These are phyloP conservation scores for Conidiobolus incongruus DNA, from an alignment of 371 early-diverging fungal species.

Conservation along the genomic window DNA sequence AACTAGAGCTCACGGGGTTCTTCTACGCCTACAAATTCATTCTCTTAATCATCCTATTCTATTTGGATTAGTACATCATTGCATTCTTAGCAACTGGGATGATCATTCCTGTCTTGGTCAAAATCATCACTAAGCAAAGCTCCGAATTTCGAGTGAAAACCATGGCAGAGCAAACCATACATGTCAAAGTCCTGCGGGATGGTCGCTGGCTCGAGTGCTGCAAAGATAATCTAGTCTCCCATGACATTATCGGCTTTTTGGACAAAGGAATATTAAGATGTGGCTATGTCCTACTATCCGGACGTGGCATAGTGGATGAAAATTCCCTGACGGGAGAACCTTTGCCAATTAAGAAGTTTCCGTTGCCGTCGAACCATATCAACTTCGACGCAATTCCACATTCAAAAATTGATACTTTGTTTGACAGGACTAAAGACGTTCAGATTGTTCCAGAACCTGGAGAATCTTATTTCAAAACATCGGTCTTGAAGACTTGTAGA, in stretches of 20 bases:
- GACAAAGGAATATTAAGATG: conserved; percentile 18
- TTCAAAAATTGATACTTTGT: conserved; percentile 24
- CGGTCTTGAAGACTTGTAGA: conserved; percentile 53
- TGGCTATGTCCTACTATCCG: too few species aligned
- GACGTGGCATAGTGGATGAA: too few species aligned
- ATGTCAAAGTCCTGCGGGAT: too few species aligned
- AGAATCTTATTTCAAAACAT: conserved; percentile 11
- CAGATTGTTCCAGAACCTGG: conserved; percentile 5
- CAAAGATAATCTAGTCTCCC: conserved; percentile 30
- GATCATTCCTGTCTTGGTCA: conserved; percentile 40
- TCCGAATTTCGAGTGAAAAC: conserved; percentile 38
- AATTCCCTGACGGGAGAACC: too few species aligned
- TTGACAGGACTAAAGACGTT: conserved; percentile 19
- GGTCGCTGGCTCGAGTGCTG: conserved; percentile 15
- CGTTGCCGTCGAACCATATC: conserved; percentile 31
- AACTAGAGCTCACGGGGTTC: too few species aligned
- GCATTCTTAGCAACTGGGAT: conserved; percentile 47
- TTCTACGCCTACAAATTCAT: conserved; percentile 56
- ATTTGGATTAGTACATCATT: conserved; percentile 48
- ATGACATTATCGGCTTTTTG: conserved; percentile 21
- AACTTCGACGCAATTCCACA: conserved; percentile 39
- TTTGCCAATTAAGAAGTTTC: too few species aligned
- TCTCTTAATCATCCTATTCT: conserved; percentile 48
- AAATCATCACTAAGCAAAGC: conserved; percentile 31
- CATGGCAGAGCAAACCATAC: conserved; percentile 46